These are phyloP conservation scores for Pseudogymnoascus sp. DNA, from an alignment of 2,329 filamentous ascomycete species.

Conservation along the genomic window DNA sequence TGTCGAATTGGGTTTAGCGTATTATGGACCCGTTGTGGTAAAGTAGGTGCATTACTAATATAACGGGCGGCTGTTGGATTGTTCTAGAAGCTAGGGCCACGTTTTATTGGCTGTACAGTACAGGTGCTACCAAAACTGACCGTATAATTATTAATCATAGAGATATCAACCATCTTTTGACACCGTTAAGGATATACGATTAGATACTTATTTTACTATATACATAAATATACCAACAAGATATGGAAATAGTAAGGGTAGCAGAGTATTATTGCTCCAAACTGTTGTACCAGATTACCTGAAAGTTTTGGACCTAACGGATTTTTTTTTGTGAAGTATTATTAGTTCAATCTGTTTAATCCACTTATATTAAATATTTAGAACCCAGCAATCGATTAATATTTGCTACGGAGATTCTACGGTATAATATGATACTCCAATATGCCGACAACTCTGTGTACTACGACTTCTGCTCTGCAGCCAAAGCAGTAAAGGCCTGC, in stretches of 20 bases:
- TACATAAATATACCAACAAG: background rate
- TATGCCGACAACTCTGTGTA: background rate
- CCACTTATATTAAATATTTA: background rate
- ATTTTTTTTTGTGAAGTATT: background rate
- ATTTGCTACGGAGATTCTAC: background rate
- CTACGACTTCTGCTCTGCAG: slow-evolving; percentile 10
- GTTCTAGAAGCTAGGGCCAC: background rate
- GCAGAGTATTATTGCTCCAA: too few relatives aligned
- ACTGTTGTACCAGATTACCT: background rate
- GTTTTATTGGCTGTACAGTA: background rate
- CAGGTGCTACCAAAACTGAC: background rate
- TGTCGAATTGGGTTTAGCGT: slow-evolving; percentile 8
- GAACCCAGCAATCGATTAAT: background rate
- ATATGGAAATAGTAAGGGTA: background rate
- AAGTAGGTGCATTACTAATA: slow-evolving; percentile 3
- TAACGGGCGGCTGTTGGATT: background rate
- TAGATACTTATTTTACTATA: background rate
- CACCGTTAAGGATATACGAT: background rate
- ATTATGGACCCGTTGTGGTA: background rate
- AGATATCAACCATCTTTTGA: background rate
- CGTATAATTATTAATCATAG: background rate
- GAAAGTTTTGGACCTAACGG: background rate
- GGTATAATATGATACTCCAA: background rate
- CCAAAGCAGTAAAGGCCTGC: slow-evolving; percentile 49
- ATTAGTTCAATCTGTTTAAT: background rate